Evolutionary conservation across 768 basidiomycete species (phyloP), one percentile per base, ranked within the genome.

Genomic region (Myochromella boudieri): DNA sequence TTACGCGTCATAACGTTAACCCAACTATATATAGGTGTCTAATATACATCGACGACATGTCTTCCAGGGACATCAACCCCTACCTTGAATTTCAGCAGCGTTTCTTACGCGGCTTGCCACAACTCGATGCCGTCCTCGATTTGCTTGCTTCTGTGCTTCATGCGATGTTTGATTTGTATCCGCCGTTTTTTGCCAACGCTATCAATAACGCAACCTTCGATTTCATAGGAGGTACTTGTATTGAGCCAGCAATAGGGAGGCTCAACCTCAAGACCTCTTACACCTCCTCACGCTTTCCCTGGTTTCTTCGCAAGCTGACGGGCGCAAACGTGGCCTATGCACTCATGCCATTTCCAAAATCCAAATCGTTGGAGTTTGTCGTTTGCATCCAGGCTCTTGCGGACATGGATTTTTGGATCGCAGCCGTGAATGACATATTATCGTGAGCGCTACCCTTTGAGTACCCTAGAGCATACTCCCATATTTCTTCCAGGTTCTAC

Each of bases 361-460:
- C 46, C 6, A 34, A 28, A 2, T 36, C 38, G 6, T 26, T 46
- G 1, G 28, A 49, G 4, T 49, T 42, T 12, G 26, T 26, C 3
- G 6, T 20, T 10, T 43, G 41, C 28, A 33, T 40, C n/a, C 56
- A 46, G 14, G 53, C 46, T 0, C 17, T 57, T 9, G 42, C 49
- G 3, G 53, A 55, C n/a, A 60, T 60, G 44, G 43, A 46, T 11
- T 51, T 45, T 18, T 55, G 48, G 46, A 42, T 50, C 1, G 40
- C 40, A 3, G 28, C 42, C 12, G 24, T 33, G 9, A 59, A 59
- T 32, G 55, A 59, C 38, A 7, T 60, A 3, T 36, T 60, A 22
- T 60, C 58, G 56, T 60, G 8, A 14, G 58, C 54, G 6, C 14
- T 14, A n/a, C n/a, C 6, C 33, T 14, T 14, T 34, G n/a, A n/a